Evolutionary conservation across 768 basidiomycete species (phyloP), one percentile per base, ranked within the genome.

Genomic region (Calvatia gigantea): DNA sequence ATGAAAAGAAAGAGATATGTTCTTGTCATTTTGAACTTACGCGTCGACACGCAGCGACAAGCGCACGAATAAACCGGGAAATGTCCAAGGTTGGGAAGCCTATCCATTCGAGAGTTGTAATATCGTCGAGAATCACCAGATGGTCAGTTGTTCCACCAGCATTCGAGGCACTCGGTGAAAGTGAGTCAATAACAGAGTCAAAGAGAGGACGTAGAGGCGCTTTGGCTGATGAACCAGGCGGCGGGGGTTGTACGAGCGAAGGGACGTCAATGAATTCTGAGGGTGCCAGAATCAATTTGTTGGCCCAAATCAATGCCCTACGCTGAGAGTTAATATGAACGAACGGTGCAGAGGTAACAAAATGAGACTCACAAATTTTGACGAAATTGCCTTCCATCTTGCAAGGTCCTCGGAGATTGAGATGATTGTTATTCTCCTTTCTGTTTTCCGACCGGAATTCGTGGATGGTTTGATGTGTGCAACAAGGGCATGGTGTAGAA

Each of bases 91-190:
- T 54, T 2, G 82, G 66, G 54, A 81, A 71, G 1, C 89, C 90
- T 15, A 86, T 79, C 88, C 89, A 92, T 62, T 87, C 81, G 1
- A 91, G 75, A 37, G 79, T 73, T 0, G 85, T 67, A 39, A 89
- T 71, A 51, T 88, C 87, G 58, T 92, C 90, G n/a, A 91, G 62
- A 41, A 92, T 79, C 19, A 91, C 73, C 11, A 89, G 68, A 8
- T 64, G 50, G 6, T 57, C 41, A 8, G 46, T 14, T 1, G 63
- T 62, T 28, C 58, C 56, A 31, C 31, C 51, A 15, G 58, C 1
- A 45, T 19, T 21, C 27, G 52, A 8, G 12, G 58, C 45, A 3
- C 79, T 58, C 5, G 62, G 58, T 7, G 64, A 57, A 1, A 78
- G 63, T 11, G 70, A 61, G 14, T 80, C 71, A 35, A 75, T 67